Evolutionary conservation across 495 filamentous ascomycete genomes (phyloP).

Genomic region (Penicillium cinerascens): DNA sequence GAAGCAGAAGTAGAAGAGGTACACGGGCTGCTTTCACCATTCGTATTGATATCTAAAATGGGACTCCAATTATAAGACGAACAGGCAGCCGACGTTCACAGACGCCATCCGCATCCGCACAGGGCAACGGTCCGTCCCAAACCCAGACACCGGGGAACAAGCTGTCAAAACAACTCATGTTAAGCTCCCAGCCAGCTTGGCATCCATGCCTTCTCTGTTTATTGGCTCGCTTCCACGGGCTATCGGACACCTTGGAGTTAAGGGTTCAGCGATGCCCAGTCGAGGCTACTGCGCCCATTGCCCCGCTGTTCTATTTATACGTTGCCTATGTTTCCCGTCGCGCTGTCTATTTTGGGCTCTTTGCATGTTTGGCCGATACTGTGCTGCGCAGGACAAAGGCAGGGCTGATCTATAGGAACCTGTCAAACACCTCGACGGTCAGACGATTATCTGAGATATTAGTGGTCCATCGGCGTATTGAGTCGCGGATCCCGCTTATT

Average conservation of each 20-base stretch:
- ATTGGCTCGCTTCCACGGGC: conserved; percentile 10
- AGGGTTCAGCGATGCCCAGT: conserved; percentile 4
- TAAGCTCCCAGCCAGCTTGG: conserved; percentile 6
- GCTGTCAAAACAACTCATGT: background rate
- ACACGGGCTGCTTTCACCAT: no score
- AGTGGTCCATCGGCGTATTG: background rate
- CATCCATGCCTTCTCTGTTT: background rate
- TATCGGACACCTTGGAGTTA: background rate
- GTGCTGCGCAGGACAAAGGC: background rate
- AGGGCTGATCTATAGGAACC: background rate
- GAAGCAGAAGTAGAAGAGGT: background rate
- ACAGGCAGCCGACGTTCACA: no score
- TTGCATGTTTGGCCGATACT: background rate
- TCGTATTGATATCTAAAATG: no score
- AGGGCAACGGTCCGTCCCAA: no score
- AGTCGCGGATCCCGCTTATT: background rate
- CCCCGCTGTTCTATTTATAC: conserved; percentile 12
- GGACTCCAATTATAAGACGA: no score
- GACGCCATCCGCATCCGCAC: background rate
- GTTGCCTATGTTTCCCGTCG: background rate
- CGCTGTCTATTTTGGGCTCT: background rate
- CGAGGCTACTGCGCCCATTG: background rate
- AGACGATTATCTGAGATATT: no score
- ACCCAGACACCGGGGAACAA: conserved; percentile 4
- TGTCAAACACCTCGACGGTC: no score